These are phyloP conservation scores for Malus sylvestris DNA, from an alignment of 306 rosid species.

Conservation along the genomic window DNA sequence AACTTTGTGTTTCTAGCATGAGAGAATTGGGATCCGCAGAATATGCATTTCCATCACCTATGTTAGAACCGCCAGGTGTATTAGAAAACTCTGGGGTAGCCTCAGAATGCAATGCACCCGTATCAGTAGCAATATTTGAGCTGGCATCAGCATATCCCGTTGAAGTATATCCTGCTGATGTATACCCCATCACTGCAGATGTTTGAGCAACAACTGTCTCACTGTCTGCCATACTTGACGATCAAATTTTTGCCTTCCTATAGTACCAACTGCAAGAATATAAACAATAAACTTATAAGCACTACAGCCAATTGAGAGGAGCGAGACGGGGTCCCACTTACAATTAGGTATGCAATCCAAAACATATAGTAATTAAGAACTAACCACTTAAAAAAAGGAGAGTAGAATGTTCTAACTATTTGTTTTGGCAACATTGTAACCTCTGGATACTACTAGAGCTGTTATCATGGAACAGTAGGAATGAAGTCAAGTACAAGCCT, in stretches of 20 bases:
- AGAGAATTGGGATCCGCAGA: conserved; percentile 42
- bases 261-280: conserved; percentile 20
- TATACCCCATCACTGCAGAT: conserved; percentile 35
- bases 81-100: conserved; percentile 34
- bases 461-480: background rate
- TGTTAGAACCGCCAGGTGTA: conserved; percentile 25
- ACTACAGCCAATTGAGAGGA: background rate
- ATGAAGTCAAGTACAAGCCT: background rate
- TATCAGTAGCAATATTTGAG: conserved; percentile 27
- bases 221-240: conserved; percentile 58
- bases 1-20: conserved; percentile 42
- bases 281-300: background rate
- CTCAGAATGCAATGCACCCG: conserved; percentile 23
- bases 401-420: background rate
- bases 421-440: background rate
- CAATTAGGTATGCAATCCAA: background rate
- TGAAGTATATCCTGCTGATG: conserved; percentile 29
- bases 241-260: conserved; percentile 6
- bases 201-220: conserved; percentile 58
- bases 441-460: background rate
- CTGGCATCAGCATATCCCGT: conserved; percentile 43
- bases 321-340: background rate
- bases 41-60: conserved; percentile 37
- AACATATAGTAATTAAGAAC: background rate
- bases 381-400: background rate